phyloP scores from a whole-genome alignment of 1,284 basidiomycete species.

The Polyporus tsugae region DNA sequence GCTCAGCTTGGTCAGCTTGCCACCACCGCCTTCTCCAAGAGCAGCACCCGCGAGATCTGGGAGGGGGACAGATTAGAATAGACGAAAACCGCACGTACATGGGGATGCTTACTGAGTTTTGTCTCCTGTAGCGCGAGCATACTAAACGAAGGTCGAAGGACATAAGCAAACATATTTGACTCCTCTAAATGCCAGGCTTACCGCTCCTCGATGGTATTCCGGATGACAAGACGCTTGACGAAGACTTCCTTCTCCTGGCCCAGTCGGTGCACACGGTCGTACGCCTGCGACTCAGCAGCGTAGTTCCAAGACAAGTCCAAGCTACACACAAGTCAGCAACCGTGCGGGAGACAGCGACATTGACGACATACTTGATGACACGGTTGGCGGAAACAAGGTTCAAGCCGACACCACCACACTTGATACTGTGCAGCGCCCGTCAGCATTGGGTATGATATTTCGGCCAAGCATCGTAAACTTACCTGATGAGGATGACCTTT shows the following conservation, averaged over 20 bases:
- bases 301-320: conserved; percentile 80
- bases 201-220: conserved; percentile 76
- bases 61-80: not conserved
- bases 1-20: conserved; percentile 66
- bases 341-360: not conserved
- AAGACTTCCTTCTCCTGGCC: conserved; percentile 75
- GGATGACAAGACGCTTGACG: conserved; percentile 72
- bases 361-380: conserved; percentile 61
- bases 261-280: conserved; percentile 73
- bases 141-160: conserved; percentile 41
- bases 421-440: conserved; percentile 51
- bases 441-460: not conserved
- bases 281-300: conserved; percentile 70
- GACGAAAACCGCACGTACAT: not conserved
- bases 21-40: conserved; percentile 68
- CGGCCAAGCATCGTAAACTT: conserved; percentile 11
- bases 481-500: conserved; percentile 72
- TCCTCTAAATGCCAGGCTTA: conserved; percentile 38
- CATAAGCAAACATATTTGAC: not conserved
- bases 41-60: conserved; percentile 69
- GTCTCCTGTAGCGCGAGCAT: conserved; percentile 73
- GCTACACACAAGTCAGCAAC: conserved; percentile 41
- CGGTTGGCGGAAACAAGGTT: conserved; percentile 74
- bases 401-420: conserved; percentile 73
- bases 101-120: conserved; percentile 54